A percentile compares a stretch with the other conserved stretches of the same genome.
Conservation (phyloP, 257 asterid genomes). For the Capsicum chinense region DNA sequence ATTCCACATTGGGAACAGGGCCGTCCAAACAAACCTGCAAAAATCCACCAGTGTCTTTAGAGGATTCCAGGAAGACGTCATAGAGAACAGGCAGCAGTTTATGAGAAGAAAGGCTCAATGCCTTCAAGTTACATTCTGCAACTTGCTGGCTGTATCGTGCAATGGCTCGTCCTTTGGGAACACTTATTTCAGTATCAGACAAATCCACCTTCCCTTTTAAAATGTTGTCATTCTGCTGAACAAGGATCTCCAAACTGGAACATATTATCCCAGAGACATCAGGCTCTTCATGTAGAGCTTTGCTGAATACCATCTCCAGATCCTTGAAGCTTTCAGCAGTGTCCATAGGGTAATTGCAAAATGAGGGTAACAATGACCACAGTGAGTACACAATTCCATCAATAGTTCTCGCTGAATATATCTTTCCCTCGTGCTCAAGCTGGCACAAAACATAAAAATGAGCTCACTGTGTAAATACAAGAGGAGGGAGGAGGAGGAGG, state of each 20-base stretch:
- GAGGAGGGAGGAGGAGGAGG: neutral
- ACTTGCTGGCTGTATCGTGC: constrained; percentile 56
- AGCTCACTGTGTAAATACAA: constrained; percentile 27
- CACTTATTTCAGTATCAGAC: constrained; percentile 43
- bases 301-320: constrained; percentile 58
- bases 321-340: constrained; percentile 75
- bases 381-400: constrained; percentile 80
- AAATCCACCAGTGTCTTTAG: constrained; percentile 69
- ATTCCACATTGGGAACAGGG: neutral
- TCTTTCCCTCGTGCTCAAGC: constrained; percentile 71
- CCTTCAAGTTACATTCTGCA: constrained; percentile 67
- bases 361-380: constrained; percentile 96
- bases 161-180: constrained; percentile 60
- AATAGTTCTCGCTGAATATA: constrained; percentile 61
- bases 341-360: constrained; percentile 91
- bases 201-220: constrained; percentile 55
- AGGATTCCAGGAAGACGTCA: constrained; percentile 56
- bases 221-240: constrained; percentile 75
- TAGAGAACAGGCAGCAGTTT: constrained; percentile 62
- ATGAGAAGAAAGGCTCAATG: constrained; percentile 59
- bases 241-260: constrained; percentile 81
- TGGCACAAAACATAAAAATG: constrained; percentile 41
- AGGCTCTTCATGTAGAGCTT: constrained; percentile 73
- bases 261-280: constrained; percentile 73
- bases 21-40: constrained; percentile 57